Evolutionary conservation across 1,284 basidiomycete genomes (phyloP).

Genomic region (Pyrrhoderma noxium): DNA sequence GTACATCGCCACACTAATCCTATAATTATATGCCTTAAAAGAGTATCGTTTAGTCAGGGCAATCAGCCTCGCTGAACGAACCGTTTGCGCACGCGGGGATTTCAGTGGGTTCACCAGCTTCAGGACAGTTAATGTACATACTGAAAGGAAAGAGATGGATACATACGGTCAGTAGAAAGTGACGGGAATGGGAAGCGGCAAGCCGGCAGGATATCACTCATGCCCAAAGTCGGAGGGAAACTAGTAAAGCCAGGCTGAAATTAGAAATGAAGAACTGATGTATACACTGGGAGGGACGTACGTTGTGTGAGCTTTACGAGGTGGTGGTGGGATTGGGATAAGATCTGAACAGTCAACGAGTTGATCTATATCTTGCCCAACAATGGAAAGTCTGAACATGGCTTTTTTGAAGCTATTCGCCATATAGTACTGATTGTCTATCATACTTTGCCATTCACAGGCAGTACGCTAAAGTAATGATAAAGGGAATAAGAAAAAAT

Average conservation of each 20-base stretch:
- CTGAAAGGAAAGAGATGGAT: not conserved
- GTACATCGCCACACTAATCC: no score
- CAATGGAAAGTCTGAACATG: slow-evolving; percentile 27
- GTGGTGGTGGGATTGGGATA: not conserved
- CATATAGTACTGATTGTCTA: slow-evolving; percentile 21
- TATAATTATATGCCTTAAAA: no score
- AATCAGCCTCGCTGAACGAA: slow-evolving; percentile 6
- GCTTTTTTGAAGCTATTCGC: slow-evolving; percentile 25
- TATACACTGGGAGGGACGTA: not conserved
- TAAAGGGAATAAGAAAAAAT: not conserved
- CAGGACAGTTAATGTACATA: not conserved
- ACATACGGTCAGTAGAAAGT: slow-evolving; percentile 13
- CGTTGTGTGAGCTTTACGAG: slow-evolving; percentile 5
- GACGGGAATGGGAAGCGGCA: slow-evolving; percentile 15
- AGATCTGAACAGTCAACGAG: slow-evolving; percentile 18
- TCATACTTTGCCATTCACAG: slow-evolving; percentile 17
- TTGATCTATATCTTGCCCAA: slow-evolving; percentile 24
- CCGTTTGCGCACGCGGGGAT: slow-evolving; percentile 15
- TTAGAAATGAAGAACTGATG: not conserved
- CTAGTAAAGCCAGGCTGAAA: not conserved
- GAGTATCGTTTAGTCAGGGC: slow-evolving; percentile 13
- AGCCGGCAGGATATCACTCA: slow-evolving; percentile 12
- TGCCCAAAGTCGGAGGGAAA: slow-evolving; percentile 16
- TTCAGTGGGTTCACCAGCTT: slow-evolving; percentile 13
- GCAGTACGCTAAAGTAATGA: slow-evolving; percentile 2